Percentiles rank a stretch among this genome's conserved stretches.
Evolutionary conservation across 1,284 basidiomycete species (phyloP).

Genomic region (Trametes sp.): DNA sequence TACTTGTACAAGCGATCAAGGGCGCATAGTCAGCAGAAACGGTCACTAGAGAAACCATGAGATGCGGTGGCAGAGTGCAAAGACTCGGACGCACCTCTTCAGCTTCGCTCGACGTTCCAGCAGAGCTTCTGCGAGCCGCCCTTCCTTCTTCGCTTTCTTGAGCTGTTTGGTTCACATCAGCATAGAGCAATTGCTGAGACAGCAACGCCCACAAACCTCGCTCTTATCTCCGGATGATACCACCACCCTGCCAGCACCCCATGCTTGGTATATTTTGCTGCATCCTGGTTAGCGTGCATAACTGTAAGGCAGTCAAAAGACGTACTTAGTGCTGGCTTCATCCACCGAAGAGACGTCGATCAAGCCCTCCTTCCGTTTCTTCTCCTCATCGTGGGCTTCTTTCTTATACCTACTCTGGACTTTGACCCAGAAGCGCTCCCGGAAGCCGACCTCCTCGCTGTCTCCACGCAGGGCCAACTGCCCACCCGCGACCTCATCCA

Average conservation of each 20-base stretch:
- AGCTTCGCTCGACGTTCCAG: constrained; percentile 89
- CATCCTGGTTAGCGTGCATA: constrained; percentile 8
- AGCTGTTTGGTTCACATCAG: constrained; percentile 54
- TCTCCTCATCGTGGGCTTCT: constrained; percentile 85
- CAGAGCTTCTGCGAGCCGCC: constrained; percentile 86
- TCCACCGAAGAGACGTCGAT: constrained; percentile 65
- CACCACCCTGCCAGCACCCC: constrained; percentile 84
- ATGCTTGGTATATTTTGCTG: constrained; percentile 84
- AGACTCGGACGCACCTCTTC: constrained; percentile 73
- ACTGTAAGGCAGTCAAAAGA: background rate
- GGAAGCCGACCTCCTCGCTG: constrained; percentile 81
- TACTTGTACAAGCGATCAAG: background rate
- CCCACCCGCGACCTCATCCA: constrained; percentile 88
- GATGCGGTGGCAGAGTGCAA: background rate
- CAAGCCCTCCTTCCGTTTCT: constrained; percentile 73
- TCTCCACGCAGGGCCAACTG: constrained; percentile 81
- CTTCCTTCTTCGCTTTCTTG: constrained; percentile 87
- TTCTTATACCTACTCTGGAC: constrained; percentile 91
- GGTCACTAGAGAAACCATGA: constrained; percentile 24
- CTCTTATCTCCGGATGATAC: constrained; percentile 76
- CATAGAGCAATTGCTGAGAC: background rate
- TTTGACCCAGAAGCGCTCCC: constrained; percentile 87
- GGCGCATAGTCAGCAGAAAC: constrained; percentile 26
- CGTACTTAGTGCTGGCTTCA: constrained; percentile 72
- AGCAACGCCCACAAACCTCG: constrained; percentile 55